Conservation (phyloP, 1,284 basidiomycete genomes). For the Rhodotorula sp. region DNA sequence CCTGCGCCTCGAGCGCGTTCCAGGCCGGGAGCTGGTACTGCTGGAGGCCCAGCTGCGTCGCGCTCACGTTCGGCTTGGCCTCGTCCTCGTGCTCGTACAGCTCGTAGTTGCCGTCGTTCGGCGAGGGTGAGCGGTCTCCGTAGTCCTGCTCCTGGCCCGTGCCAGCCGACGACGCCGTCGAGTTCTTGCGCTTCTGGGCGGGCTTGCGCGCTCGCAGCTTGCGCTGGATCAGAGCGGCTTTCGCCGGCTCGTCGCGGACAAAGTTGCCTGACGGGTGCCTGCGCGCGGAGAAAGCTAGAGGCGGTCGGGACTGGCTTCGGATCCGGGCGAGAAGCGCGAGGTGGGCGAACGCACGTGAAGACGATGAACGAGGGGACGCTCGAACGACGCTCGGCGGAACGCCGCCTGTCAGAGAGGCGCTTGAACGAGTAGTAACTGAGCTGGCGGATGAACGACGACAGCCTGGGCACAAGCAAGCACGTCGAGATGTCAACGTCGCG, state of each 20-base stretch:
- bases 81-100: neutral
- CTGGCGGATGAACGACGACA: conserved; percentile 31
- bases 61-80: neutral
- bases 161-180: conserved; percentile 6
- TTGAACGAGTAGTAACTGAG: conserved; percentile 32
- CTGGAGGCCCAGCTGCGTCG: conserved; percentile 6
- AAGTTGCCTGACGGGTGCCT: conserved; percentile 29
- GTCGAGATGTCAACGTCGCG: too few species aligned
- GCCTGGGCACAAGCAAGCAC: neutral
- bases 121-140: conserved; percentile 2
- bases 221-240: conserved; percentile 13
- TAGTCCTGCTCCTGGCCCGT: conserved; percentile 4
- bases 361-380: conserved; percentile 17
- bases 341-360: conserved; percentile 17
- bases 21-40: conserved; percentile 18
- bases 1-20: neutral
- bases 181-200: conserved; percentile 4
- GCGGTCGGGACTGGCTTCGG: neutral
- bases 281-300: neutral
- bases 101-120: neutral
- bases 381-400: conserved; percentile 19
- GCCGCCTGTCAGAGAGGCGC: conserved; percentile 21
- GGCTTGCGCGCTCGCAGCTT: conserved; percentile 20
- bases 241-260: conserved; percentile 14
- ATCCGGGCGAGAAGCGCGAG: neutral